Evolutionary conservation across 1,139 yeast genomes (phyloP).

Genomic region (Candida tetrigidarum): DNA sequence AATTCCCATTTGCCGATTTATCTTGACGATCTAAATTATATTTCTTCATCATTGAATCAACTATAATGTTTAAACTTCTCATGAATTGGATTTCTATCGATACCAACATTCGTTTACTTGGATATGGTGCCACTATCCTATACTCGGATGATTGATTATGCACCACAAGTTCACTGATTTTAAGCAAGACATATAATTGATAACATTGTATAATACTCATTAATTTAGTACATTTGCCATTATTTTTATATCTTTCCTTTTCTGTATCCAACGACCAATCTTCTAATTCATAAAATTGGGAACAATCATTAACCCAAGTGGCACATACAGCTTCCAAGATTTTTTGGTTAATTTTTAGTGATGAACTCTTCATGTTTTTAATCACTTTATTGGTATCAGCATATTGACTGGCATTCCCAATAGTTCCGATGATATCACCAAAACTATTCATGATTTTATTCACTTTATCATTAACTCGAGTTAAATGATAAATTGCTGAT

Average conservation of each 20-base stretch:
- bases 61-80: constrained; percentile 46
- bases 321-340: constrained; percentile 49
- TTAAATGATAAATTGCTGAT: constrained; percentile 42
- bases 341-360: constrained; percentile 40
- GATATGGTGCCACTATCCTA: constrained; percentile 38
- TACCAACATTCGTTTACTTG: constrained; percentile 46
- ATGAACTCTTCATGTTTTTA: constrained; percentile 37
- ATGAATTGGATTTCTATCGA: constrained; percentile 52
- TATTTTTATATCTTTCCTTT: constrained; percentile 7
- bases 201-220: constrained; percentile 42
- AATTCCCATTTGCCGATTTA: constrained; percentile 14
- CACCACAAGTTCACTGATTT: constrained; percentile 30
- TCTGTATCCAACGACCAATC: constrained; percentile 38
- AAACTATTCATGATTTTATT: constrained; percentile 36
- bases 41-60: constrained; percentile 49
- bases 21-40: constrained; percentile 38
- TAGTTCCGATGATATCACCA: constrained; percentile 36
- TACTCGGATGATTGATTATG: constrained; percentile 23
- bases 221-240: constrained; percentile 36
- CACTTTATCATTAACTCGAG: constrained; percentile 33
- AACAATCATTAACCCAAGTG: constrained; percentile 53
- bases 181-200: constrained; percentile 39
- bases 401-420: constrained; percentile 39
- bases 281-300: constrained; percentile 50
- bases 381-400: constrained; percentile 43